Evolutionary conservation across 163 green algal species (phyloP), one percentile per base, ranked within the genome.

Genomic region (Scenedesmus sp.): DNA sequence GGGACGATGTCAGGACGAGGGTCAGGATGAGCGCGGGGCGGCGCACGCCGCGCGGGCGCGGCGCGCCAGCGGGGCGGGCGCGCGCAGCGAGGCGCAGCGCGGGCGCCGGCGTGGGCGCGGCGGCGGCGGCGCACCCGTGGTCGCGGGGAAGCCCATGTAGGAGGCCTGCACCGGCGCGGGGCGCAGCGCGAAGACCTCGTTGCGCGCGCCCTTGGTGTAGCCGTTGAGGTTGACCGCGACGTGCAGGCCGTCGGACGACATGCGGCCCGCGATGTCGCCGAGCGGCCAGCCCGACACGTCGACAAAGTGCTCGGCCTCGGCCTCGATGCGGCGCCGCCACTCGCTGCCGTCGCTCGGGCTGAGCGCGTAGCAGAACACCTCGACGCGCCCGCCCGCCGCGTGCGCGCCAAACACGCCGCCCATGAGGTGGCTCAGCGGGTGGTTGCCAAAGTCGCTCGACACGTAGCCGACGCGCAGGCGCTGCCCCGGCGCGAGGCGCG

Each of bases 81-180:
- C n/a, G n/a, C n/a, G n/a, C n/a, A n/a, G n/a, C n/a, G n/a, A n/a
- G n/a, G n/a, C n/a, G n/a, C n/a, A n/a, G n/a, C n/a, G n/a, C n/a
- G n/a, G n/a, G n/a, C n/a, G n/a, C n/a, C n/a, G n/a, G n/a, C n/a
- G n/a, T n/a, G n/a, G n/a, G n/a, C n/a, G 39, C 39, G 7, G 6
- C 39, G 39, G 39, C 39, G 39, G 39, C 2, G 18, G 14, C 70
- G 33, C 28, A 79, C 71, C 94, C n/a, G 86, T 95, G 18, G 93
- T 97, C 54, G 90, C 91, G 14, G 94, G 94, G 86, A 97, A 98
- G 72, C 94, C 94, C 89, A 97, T 95, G 83, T 96, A 96, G 20
- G 78, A 87, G 5, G 75, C 66, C 86, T 97, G 93, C 70, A 97
- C 87, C 5, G 94, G 94, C 15, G 94, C 93, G 0, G 94, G 94